A percentile compares a stretch with the other conserved stretches of the same genome.
These are phyloP conservation scores for Boletus rubropictus DNA, from an alignment of 768 basidiomycete genomes.

Conservation along the genomic window DNA sequence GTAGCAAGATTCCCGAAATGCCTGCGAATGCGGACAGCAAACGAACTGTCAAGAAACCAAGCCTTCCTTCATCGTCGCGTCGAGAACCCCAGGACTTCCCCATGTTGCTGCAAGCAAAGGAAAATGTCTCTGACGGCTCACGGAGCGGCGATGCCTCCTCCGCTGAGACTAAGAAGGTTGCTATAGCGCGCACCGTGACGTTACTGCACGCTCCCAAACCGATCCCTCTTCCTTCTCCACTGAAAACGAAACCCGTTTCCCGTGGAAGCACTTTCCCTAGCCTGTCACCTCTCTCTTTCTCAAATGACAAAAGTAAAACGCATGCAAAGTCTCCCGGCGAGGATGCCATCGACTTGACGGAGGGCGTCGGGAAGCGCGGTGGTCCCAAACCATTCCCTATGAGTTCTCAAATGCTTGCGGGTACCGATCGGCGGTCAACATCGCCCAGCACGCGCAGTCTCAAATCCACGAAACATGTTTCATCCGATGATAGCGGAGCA, in stretches of 20 bases:
- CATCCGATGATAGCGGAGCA: slow-evolving; percentile 30
- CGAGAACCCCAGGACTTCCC: slow-evolving; percentile 23
- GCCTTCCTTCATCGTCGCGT: background rate
- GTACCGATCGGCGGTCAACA: slow-evolving; percentile 31
- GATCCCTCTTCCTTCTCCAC: slow-evolving; percentile 21
- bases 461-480: slow-evolving; percentile 26
- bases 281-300: slow-evolving; percentile 21
- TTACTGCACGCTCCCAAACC: background rate
- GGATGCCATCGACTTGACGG: background rate
- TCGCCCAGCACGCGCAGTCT: slow-evolving; percentile 11
- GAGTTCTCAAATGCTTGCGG: slow-evolving; percentile 40
- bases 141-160: slow-evolving; percentile 9
- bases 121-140: slow-evolving; percentile 14
- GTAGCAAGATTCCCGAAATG: slow-evolving; percentile 6
- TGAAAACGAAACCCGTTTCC: slow-evolving; percentile 5
- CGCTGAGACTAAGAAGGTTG: slow-evolving; percentile 8
- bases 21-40: background rate
- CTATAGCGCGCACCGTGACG: slow-evolving; percentile 8
- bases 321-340: slow-evolving; percentile 3
- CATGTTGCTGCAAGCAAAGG: slow-evolving; percentile 20
- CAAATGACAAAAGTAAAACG: slow-evolving; percentile 17
- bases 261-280: slow-evolving; percentile 18
- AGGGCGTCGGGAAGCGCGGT: background rate
- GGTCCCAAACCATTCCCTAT: slow-evolving; percentile 41
- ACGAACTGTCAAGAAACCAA: slow-evolving; percentile 8